Base-by-base conservation (phyloP, 1,139 yeast genomes). In the Kurtzmaniella natalensis region DNA sequence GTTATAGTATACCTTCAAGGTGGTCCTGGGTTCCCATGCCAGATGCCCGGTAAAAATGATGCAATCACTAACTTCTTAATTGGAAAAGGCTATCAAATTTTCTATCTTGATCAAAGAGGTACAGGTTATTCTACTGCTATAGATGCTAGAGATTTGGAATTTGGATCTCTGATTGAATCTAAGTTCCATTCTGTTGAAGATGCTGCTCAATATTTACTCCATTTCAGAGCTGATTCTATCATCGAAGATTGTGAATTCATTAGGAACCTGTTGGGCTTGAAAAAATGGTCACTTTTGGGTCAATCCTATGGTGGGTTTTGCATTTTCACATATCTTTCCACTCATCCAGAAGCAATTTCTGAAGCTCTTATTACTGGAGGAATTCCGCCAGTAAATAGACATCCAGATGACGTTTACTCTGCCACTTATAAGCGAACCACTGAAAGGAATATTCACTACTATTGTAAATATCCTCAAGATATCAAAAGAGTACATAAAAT, bases 271-370 rank as follows among this genome's bases (percentile, higher is more conserved):
- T 40, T 70, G 11, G 64, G 62, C 1, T 23, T 33, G 3, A 46
- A 44, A 7, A 66, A 69, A 48, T 72, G 79, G 79, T 61, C 77
- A 2, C 42, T 76, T 16, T 47, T 70, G 30, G 82, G 82, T 5
- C 81, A 76, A 45, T 70, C 78, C 1, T 76, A 64, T 43, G 82
- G 81, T 5, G 81, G 82, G 0, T 76, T 76, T 44, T 61, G 73
- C 37, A 53, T 65, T 18, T 61, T 72, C 40, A 66, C 75, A 1
- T 76, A 76, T 48, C 53, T 73, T 21, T 73, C 81, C 1, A 56
- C 57, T 34, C 67, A 54, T 42, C 68, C 77, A 0, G 46, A 50
- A 0, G 52, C 70, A 1, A 42, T 74, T 23, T 55, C 53, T 32
- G 67, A 62, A 32, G 68, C 65, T 6, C 45, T 75, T 16, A 50